Percentiles rank a stretch among this genome's conserved stretches.
phyloP scores from a whole-genome alignment of 768 basidiomycete species.

The Lentinula aciculospora region DNA sequence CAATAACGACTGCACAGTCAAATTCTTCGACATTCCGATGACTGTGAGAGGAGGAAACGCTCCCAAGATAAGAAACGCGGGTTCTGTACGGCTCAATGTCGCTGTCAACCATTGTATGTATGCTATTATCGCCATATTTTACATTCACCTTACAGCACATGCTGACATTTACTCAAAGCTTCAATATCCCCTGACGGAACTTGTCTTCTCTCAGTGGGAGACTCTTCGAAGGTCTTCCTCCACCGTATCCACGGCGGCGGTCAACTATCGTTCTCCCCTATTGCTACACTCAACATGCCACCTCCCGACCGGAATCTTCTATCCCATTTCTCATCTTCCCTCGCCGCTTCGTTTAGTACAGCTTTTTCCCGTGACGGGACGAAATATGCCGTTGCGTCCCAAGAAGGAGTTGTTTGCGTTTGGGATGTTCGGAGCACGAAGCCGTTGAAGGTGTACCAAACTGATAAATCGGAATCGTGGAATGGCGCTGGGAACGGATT shows the following conservation, averaged over 20 bases:
- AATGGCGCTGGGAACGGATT: background rate
- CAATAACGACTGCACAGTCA: constrained; percentile 82
- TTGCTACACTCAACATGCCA: constrained; percentile 64
- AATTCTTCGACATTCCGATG: constrained; percentile 71
- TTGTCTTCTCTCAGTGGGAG: constrained; percentile 85
- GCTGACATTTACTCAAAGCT: constrained; percentile 36
- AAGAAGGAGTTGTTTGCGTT: constrained; percentile 74
- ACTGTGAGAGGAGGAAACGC: constrained; percentile 41
- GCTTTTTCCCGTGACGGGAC: constrained; percentile 71
- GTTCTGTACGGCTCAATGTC: constrained; percentile 53
- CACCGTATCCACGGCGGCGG: constrained; percentile 70
- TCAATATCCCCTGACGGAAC: constrained; percentile 87
- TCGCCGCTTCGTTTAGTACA: constrained; percentile 73
- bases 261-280: constrained; percentile 54
- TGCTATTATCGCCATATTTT: background rate
- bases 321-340: constrained; percentile 33
- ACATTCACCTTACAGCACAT: constrained; percentile 7
- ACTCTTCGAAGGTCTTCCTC: constrained; percentile 81
- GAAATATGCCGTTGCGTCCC: constrained; percentile 80
- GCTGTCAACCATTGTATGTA: constrained; percentile 78
- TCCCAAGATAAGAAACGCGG: constrained; percentile 43
- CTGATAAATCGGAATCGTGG: constrained; percentile 30
- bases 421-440: constrained; percentile 79
- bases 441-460: constrained; percentile 65
- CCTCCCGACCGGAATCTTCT: constrained; percentile 39